Evolutionary conservation across 2,329 filamentous ascomycete genomes (phyloP).

Genomic region (Mollisiaceae sp.): DNA sequence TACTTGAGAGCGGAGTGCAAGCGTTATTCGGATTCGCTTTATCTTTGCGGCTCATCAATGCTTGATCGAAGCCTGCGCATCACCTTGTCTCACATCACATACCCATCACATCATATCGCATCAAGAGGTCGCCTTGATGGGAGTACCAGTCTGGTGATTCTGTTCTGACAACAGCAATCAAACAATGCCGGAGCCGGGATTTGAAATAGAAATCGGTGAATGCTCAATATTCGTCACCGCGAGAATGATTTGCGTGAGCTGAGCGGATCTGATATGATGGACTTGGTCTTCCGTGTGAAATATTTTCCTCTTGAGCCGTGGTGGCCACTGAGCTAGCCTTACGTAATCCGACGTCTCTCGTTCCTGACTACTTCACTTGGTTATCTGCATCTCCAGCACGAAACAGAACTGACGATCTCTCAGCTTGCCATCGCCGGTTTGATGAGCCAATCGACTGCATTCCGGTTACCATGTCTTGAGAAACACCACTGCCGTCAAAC

Average conservation of each 20-base stretch:
- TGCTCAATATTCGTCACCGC: background rate
- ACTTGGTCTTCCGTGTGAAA: slow-evolving; percentile 5
- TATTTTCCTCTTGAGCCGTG: background rate
- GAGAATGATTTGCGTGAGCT: slow-evolving; percentile 7
- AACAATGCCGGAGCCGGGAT: background rate
- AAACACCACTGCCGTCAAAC: slow-evolving; percentile 1
- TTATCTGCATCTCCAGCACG: background rate
- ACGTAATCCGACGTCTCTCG: background rate
- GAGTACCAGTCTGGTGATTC: background rate
- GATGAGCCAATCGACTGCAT: background rate
- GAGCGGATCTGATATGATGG: background rate
- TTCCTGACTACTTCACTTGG: background rate
- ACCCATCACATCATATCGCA: background rate
- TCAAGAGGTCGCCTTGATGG: background rate
- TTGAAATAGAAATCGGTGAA: background rate
- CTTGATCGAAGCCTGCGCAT: background rate
- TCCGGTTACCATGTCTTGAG: background rate
- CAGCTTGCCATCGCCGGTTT: background rate
- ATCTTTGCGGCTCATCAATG: slow-evolving; percentile 5
- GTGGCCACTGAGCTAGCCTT: background rate
- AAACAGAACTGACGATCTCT: background rate
- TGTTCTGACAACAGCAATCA: background rate
- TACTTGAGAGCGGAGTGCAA: slow-evolving; percentile 4
- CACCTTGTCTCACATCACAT: background rate
- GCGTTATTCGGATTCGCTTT: background rate